Base-by-base conservation (phyloP, 768 basidiomycete species). In the Cytidiella melzeri region DNA sequence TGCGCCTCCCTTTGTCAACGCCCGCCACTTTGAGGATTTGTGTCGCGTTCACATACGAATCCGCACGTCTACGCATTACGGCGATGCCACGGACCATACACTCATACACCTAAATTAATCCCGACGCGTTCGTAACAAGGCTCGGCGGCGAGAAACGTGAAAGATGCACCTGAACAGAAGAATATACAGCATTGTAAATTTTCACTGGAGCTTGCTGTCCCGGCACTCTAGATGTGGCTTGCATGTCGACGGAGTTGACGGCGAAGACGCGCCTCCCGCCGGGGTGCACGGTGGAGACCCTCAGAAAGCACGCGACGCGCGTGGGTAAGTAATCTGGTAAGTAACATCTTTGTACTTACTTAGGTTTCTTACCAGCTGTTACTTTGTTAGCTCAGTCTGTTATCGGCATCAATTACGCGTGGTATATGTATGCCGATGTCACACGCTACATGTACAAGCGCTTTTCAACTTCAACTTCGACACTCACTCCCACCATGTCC, bases 11-110 rank as follows among this genome's bases (percentile, higher is more conserved):
- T 68, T 99, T 99, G 72, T 95, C 92, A 53, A 98, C 88, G 37
- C 96, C 96, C 5, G 95, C 94, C 34, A 99, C 95, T 69, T 99
- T 99, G 58, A 99, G 81, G 54, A 99, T 97, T 67, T 99, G 96
- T 2, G 96, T 98, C 58, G 96, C 96, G 73, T 99, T 99, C 56
- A 99, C 89, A 65, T 79, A 98, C 60, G 91, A 92, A 69, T 98
- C 96, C 45, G 81, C 81, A 60, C 93, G 83, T 63, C 96, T 76
- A 45, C 95, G 83, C 96, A 99, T 99, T 58, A 99, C 95, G 1
- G 95, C 95, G 63, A 97, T 97, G 34, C 94, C 94, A 61, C 95
- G 80, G 57, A 96, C 87, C 92, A 97, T 96, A 62, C 92, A 95
- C 69, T 98, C 94, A 67, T 92, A 95, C 20, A 98, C 94, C 83